Base-by-base conservation (phyloP, 2,329 filamentous ascomycete genomes). In the Aspergillus fructus region DNA sequence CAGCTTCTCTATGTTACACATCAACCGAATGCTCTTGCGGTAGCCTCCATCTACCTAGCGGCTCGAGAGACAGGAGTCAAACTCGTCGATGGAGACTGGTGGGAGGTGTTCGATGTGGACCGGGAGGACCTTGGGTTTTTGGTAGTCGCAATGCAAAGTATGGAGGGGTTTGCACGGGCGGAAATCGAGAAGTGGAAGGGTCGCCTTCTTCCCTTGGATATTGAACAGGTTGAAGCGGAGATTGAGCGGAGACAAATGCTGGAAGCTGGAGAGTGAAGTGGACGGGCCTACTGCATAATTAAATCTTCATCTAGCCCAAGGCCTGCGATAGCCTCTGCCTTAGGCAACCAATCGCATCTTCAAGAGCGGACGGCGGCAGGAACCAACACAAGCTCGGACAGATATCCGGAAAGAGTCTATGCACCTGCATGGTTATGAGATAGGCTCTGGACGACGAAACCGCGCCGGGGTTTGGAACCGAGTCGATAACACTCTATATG, bases 81-180 rank as follows among this genome's bases (percentile, higher is more conserved):
- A 72, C 82, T 97, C 76, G 91, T 93, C 0, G 89, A 89, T 62
- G 85, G 84, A 48, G 88, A 91, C 62, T 99, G 94, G 94, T 99
- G 94, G 94, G 93, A 97, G 74, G 91, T 97, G 0, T 97, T 97
- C 72, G 94, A 99, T 74, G 90, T 94, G 7, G 93, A 97, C 67
- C 83, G 94, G 50, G 94, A 99, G 78, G 92, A 96, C 71, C 80
- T 99, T 37, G 94, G 94, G 0, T 97, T 97, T 66, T 75, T 97
- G 57, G 92, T 96, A 3, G 90, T 97, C 11, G 92, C 83, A 0
- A 85, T 97, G 83, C 80, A 86, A 60, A 97, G 93, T 67, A 78
- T 96, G 54, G 87, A 89, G 61, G 86, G 85, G 0, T 91, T 89
- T 75, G 85, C 86, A 53, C 76, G 75, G 59, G 80, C 80, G 42